Evolutionary conservation across 23 red algal species (phyloP).

Genomic region (Gracilaria gracilis): DNA sequence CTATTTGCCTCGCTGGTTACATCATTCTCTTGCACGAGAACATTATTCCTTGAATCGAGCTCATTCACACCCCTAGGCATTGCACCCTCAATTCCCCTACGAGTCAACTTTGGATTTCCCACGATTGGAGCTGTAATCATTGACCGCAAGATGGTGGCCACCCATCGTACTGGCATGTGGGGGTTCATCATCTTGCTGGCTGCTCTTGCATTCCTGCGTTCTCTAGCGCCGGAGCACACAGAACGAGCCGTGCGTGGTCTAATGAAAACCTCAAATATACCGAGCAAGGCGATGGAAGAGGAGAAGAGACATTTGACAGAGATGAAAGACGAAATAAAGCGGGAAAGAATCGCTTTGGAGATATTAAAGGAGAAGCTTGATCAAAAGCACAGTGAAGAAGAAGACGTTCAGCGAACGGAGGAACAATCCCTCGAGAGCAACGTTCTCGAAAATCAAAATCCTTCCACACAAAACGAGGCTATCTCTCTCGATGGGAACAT

Average conservation of each 20-base stretch:
- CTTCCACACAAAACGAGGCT: neutral
- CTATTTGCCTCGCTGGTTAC: neutral
- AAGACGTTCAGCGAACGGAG: neutral
- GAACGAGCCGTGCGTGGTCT: constrained; percentile 32
- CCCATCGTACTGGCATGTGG: constrained; percentile 34
- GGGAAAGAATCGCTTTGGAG: constrained; percentile 50
- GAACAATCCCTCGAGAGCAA: neutral
- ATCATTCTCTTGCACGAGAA: neutral
- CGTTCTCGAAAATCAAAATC: neutral
- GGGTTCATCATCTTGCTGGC: constrained; percentile 40
- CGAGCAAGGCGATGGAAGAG: constrained; percentile 3
- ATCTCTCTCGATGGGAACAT: neutral
- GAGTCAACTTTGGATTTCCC: neutral
- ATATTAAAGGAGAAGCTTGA: constrained; percentile 43
- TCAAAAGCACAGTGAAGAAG: neutral
- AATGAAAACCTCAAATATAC: neutral
- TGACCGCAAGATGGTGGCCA: constrained; percentile 38
- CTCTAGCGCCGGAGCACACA: constrained; percentile 51
- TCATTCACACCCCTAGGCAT: neutral
- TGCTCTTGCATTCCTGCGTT: constrained; percentile 47
- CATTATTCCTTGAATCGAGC: neutral
- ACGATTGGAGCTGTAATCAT: neutral
- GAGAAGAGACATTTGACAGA: constrained; percentile 10
- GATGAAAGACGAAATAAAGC: constrained; percentile 46
- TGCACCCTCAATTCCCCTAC: neutral